Base-by-base conservation (phyloP, 2,329 filamentous ascomycete genomes). In the Canariomyces notabilis region DNA sequence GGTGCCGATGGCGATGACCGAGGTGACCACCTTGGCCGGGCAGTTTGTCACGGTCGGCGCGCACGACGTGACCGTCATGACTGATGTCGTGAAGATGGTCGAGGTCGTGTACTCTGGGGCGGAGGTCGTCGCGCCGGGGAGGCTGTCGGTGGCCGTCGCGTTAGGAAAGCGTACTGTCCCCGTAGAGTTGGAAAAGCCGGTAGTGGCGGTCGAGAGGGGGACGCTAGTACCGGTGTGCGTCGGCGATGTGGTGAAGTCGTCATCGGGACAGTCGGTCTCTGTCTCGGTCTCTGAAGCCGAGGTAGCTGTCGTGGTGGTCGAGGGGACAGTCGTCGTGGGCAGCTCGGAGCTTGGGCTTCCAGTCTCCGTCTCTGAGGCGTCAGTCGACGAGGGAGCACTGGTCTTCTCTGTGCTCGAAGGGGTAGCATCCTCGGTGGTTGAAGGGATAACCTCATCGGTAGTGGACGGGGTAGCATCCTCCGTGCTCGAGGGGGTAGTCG, bases 1-100 rank as follows among this genome's bases (percentile, higher is more conserved):
- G 31, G 64, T 68, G 40, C 57, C 43, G 35, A 61, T 54, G 33
- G 62, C 52, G 32, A 60, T 57, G 53, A 61, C 51, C 15, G 56
- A 56, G 15, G 58, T 60, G 18, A 59, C 55, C 33, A 52, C 34
- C 34, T 52, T 50, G 36, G 43, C 51, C 6, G 61, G 60, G 55
- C 60, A 63, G 42, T 58, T 42, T 29, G 60, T 62, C 6, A 61
- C 37, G 8, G 48, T 57, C 0, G 58, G 51, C 8, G 57, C 50
- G 44, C 60, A 64, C 4, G 56, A 57, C 9, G 53, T 55, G 40
- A 63, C 52, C 41, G 61, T 63, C 39, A 59, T 46, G 50, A 60
- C 37, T 29, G 29, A 16, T n/a, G 59, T 61, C 16, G 50, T 47
- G 51, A 49, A 59, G 41, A 61, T 33, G 38, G 54, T 57, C 5